A percentile compares a stretch with the other conserved stretches of the same genome.
phyloP scores from a whole-genome alignment of 768 basidiomycete genomes.

The Trametes villosa region DNA sequence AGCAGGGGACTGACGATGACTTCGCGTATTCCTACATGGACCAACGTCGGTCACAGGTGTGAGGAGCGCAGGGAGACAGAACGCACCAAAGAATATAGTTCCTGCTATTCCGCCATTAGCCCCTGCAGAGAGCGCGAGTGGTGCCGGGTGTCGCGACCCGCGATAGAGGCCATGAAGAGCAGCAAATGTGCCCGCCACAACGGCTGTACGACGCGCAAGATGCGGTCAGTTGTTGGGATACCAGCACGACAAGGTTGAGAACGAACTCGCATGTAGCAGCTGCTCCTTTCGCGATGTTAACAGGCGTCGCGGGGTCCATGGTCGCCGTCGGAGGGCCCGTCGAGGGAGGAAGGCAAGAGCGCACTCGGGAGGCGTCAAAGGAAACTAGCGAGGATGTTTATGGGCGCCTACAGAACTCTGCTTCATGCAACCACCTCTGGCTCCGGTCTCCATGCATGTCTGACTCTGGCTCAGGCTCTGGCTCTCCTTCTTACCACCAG shows the following conservation, averaged over 20 bases:
- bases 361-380: too few relatives aligned
- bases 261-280: conserved; percentile 83
- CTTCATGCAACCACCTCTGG: too few relatives aligned
- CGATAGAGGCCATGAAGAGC: conserved; percentile 52
- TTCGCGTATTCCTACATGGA: conserved; percentile 68
- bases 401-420: background rate
- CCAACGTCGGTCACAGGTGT: background rate
- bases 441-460: too few relatives aligned
- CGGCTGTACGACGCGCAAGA: conserved; percentile 49
- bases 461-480: too few relatives aligned
- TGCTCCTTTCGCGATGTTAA: conserved; percentile 60
- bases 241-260: conserved; percentile 33
- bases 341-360: background rate
- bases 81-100: conserved; percentile 79
- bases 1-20: conserved; percentile 71
- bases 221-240: conserved; percentile 30
- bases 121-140: conserved; percentile 62
- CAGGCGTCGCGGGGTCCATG: conserved; percentile 38
- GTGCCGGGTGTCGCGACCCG: conserved; percentile 49
- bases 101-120: conserved; percentile 75
- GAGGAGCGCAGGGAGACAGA: conserved; percentile 45
- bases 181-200: conserved; percentile 51
- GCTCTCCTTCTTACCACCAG: background rate
- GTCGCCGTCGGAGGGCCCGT: background rate
- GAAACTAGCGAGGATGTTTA: background rate